Evolutionary conservation across 2,329 filamentous ascomycete species (phyloP), one percentile per base, ranked within the genome.

Genomic region (Aureobasidium sp.): DNA sequence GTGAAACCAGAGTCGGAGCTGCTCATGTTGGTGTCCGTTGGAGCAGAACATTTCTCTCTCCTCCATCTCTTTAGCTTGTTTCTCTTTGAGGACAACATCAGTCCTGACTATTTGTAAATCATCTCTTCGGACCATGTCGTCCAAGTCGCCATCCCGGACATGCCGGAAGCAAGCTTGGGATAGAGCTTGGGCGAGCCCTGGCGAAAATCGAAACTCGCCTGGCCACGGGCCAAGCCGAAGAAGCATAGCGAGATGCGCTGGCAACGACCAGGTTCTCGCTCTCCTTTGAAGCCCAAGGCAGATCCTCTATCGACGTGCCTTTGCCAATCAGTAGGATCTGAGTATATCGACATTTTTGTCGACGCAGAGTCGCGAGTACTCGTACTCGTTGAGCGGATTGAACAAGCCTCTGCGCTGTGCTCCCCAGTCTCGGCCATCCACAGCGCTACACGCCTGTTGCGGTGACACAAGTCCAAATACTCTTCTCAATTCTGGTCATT

Each of bases 171-270:
- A 29, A 47, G 29, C 5, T 37, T 20, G 41, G 26, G 23, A 17
- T 32, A 32, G 51, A 41, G 32, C 37, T 57, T 12, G 27, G 34
- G 56, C 32, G 44, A 39, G 34, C 26, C 46, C 32, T 60, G 57
- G 46, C 46, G 26, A 51, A 17, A 29, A n/a, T 34, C 15, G 42
- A 57, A 46, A 57, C 53, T 36, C 32, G 52, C 52, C 51, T 46
- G 27, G 34, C 27, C 55, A 47, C 55, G 55, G 55, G 55, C 55
- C 55, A 58, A 58, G 55, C 55, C 42, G 42, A 58, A 56, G 51
- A 48, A 29, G 42, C 41, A 47, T 37, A 37, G 55, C 29, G 37
- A 58, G 55, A 58, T 58, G 55, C 42, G 55, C 34, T 58, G 55
- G 55, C 55, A 58, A 32, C 34, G 55, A 48, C 55, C 29, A 48